These are phyloP conservation scores for Coemansia sp. DNA, from an alignment of 192 early-diverging fungal species.

Conservation along the genomic window DNA sequence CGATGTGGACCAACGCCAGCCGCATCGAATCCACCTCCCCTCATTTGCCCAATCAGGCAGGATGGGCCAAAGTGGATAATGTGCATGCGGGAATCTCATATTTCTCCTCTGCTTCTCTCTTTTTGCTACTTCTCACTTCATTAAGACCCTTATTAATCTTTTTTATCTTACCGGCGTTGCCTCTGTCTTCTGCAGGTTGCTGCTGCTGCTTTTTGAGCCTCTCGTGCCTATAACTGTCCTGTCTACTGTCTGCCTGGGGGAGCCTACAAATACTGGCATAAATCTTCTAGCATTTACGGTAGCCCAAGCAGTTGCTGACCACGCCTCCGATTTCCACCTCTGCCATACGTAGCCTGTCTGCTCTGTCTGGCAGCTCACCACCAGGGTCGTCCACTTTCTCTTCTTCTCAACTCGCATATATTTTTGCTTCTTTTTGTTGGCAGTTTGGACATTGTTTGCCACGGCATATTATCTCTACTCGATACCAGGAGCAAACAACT, in stretches of 20 bases:
- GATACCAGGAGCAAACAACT: background rate
- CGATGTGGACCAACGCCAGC: too few relatives aligned
- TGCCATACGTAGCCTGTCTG: background rate
- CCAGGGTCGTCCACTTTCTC: background rate
- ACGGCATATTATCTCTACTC: background rate
- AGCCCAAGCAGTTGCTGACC: background rate
- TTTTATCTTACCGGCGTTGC: background rate
- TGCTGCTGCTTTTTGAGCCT: constrained; percentile 1
- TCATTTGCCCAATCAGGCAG: constrained; percentile 1
- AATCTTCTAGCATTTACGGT: background rate
- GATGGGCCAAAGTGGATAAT: background rate
- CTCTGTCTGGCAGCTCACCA: background rate
- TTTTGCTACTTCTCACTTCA: background rate
- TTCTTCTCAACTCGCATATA: background rate
- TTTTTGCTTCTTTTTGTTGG: constrained; percentile 5
- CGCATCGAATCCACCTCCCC: background rate
- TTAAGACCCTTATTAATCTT: constrained; percentile 4
- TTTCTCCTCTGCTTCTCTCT: background rate
- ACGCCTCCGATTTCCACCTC: background rate
- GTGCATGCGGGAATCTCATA: background rate
- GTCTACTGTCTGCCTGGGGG: background rate
- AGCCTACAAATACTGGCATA: background rate
- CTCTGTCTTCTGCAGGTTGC: background rate
- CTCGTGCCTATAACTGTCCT: background rate
- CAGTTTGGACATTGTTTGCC: background rate